Percentiles rank a stretch among this genome's conserved stretches.
These are phyloP conservation scores for Monilinia polystroma DNA, from an alignment of 2,329 filamentous ascomycete species.

Conservation along the genomic window DNA sequence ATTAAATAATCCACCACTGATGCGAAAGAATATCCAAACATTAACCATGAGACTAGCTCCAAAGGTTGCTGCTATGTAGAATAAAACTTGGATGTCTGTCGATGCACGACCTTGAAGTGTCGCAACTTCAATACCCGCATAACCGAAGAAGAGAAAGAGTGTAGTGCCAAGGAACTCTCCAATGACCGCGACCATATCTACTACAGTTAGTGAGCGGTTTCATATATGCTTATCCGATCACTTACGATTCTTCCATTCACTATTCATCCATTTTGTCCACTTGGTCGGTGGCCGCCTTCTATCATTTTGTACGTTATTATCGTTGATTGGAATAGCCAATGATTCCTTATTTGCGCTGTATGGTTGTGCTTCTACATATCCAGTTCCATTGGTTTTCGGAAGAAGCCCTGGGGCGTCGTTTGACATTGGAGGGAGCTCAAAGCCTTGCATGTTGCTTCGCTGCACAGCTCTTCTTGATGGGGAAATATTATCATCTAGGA, in stretches of 20 bases:
- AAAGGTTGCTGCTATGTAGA: constrained; percentile 41
- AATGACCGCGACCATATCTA: constrained; percentile 36
- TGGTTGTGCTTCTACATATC: neutral
- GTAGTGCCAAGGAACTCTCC: constrained; percentile 41
- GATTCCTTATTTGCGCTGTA: constrained; percentile 4
- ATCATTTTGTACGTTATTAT: neutral
- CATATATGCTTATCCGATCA: neutral
- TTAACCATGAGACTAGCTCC: constrained; percentile 49
- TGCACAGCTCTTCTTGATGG: constrained; percentile 4
- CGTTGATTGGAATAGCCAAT: neutral
- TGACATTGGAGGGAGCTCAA: neutral
- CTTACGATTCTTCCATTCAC: constrained; percentile 30
- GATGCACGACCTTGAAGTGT: constrained; percentile 26
- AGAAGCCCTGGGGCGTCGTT: neutral
- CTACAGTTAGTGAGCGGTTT: neutral
- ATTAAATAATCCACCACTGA: constrained; percentile 54
- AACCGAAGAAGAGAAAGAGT: constrained; percentile 42
- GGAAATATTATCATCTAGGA: neutral
- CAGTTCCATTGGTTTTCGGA: neutral
- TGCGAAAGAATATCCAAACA: constrained; percentile 55
- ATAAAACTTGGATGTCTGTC: constrained; percentile 39
- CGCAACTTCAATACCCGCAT: constrained; percentile 37
- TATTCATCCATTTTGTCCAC: constrained; percentile 24
- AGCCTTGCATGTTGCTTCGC: constrained; percentile 1
- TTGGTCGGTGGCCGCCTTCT: constrained; percentile 2